Percentiles rank a stretch among this genome's conserved stretches.
These are phyloP conservation scores for Nitzschia sp. DNA, from an alignment of 108 stramenopile genomes.

Conservation along the genomic window DNA sequence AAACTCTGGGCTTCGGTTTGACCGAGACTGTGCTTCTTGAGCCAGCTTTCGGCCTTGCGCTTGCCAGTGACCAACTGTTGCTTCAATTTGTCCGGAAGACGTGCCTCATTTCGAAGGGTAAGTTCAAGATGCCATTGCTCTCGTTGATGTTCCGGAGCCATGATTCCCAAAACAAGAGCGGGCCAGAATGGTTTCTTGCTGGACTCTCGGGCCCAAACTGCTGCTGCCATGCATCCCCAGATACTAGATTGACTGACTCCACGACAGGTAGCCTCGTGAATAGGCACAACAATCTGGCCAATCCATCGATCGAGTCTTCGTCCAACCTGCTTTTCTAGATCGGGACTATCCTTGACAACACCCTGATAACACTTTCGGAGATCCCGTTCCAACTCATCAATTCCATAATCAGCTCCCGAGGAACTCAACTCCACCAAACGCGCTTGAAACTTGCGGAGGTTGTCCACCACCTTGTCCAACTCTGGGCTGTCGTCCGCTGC, in stretches of 20 bases:
- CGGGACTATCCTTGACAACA: conserved; percentile 57
- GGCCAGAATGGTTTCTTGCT: conserved; percentile 91
- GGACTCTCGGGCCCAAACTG: conserved; percentile 84
- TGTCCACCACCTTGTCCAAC: conserved; percentile 34
- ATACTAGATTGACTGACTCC: conserved; percentile 86
- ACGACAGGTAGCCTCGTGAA: conserved; percentile 72
- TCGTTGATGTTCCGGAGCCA: conserved; percentile 78
- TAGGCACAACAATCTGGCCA: conserved; percentile 69
- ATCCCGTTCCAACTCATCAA: conserved; percentile 62
- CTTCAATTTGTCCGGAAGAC: conserved; percentile 81
- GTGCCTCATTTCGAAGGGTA: conserved; percentile 73
- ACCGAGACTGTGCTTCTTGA: conserved; percentile 50
- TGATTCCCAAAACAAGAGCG: conserved; percentile 84
- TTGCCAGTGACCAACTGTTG: conserved; percentile 62
- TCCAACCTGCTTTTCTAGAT: conserved; percentile 52
- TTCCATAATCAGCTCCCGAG: conserved; percentile 53
- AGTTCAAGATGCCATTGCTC: conserved; percentile 82
- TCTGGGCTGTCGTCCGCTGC: conserved; percentile 43
- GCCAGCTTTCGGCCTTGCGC: conserved; percentile 64
- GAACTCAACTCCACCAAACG: conserved; percentile 14
- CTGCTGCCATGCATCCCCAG: conserved; percentile 90
- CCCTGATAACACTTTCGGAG: conserved; percentile 62
- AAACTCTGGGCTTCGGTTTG: conserved; percentile 66
- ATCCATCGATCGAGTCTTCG: conserved; percentile 70
- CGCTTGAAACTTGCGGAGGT: conserved; percentile 23